Base-by-base conservation (phyloP, 2,329 filamentous ascomycete species). In the Stenocarpella maydis region DNA sequence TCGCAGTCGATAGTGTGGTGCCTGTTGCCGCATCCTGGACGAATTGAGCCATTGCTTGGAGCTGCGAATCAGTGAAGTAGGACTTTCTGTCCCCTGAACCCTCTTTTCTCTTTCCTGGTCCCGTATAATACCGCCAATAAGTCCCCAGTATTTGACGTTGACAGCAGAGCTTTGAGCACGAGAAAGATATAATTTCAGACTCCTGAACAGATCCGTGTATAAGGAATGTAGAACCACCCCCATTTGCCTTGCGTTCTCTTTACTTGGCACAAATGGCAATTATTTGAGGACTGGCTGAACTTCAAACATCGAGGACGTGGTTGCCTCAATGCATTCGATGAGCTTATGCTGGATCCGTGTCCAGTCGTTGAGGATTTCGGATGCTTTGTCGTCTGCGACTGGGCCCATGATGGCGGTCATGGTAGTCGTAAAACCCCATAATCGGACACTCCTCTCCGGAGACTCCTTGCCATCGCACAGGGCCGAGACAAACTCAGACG, bases 401-500 rank as follows among this genome's bases (percentile, higher is more conserved):
- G 65, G 65, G 8, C 65, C 65, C 41, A 67, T n/a, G 14, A 47
- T 67, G 3, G 65, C 65, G 2, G 52, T 67, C 50, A 67, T 58
- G 14, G 65, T 52, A 12, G n/a, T 41, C 31, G 21, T 58, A 9
- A 67, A 67, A 14, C 43, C 50, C 41, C 53, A 67, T 1, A 67
- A 12, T 4, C 65, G 39, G 15, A 67, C 37, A n/a, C 39, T 50
- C 12, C 52, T 41, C 41, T 58, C 39, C 2, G 65, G 52, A 8
- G 37, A 26, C 39, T 67, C 43, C 8, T 24, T 39, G 0, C 31
- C 39, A 24, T 37, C 43, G 5, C 26, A 39, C 4, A 67, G 41
- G 3, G 39, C 28, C 15, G 28, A 19, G 19, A 67, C 14, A 2
- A 67, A n/a, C 21, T 50, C 49, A 3, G 52, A 49, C 4, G 65